Evolutionary conservation across 176 grass and related monocot genomes (phyloP), one percentile per base, ranked within the genome.

Genomic region (Aegilops longissima): DNA sequence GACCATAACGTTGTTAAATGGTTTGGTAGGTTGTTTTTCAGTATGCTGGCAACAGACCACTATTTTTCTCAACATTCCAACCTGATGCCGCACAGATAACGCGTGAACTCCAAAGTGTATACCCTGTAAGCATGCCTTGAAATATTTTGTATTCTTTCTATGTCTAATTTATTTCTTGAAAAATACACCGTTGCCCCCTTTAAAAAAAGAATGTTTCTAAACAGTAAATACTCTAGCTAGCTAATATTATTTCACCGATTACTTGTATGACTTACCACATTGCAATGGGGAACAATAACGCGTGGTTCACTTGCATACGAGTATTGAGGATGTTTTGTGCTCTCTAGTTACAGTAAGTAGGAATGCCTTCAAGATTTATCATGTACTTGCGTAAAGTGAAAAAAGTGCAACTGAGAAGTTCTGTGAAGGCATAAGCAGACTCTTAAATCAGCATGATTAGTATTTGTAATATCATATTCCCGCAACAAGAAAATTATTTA

Each of bases 21-120:
- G 63, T 77, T 47, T 81, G 29, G 54, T 83, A 98, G 96, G 93
- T 96, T 78, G 92, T 94, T 77, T 87, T 78, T 34, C 87, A 92
- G 66, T 73, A 84, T 61, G 90, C 88, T 3, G 90, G 88, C 20
- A 86, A 90, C 21, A 98, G 96, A 49, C 51, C 96, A 23, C 84
- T 94, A 29, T 90, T 98, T 76, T 96, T 93, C 83, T 98, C 96
- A 61, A 91, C 92, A 31, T 98, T 98, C 86, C 92, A 98, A 76
- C 96, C 96, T 68, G 96, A 96, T 35, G 93, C 90, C 0, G 92
- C 88, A n/a, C 58, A 49, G 66, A 12, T 98, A 17, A 91, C 84
- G 73, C 79, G 74, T 52, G 85, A 92, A 73, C 81, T 98, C 49
- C 96, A 98, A 78, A 94, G 42, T 56, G 66, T 31, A 44, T 94